A percentile compares a stretch with the other conserved stretches of the same genome.
These are phyloP conservation scores for Calonectria multiphialidica DNA, from an alignment of 2,329 filamentous ascomycete genomes.

Conservation along the genomic window DNA sequence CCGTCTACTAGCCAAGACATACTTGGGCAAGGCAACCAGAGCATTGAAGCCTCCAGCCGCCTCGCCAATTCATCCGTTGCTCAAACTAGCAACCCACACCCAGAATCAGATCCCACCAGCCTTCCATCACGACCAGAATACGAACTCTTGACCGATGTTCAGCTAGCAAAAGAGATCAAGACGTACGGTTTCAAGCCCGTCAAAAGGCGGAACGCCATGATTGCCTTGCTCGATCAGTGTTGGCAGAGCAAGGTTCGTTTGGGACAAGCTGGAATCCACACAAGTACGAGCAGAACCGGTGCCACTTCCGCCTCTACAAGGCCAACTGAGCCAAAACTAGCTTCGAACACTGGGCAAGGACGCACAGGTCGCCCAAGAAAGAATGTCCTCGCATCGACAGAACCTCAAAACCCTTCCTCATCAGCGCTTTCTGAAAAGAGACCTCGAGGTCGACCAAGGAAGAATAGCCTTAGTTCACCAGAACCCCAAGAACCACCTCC, in stretches of 20 bases:
- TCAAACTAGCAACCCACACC: not conserved
- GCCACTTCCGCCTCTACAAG: constrained; percentile 27
- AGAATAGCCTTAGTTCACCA: constrained; percentile 38
- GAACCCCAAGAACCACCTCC: constrained; percentile 50
- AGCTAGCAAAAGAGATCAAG: constrained; percentile 72
- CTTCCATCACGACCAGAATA: constrained; percentile 64
- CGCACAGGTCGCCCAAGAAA: constrained; percentile 51
- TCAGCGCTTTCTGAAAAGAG: constrained; percentile 33
- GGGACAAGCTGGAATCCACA: constrained; percentile 28
- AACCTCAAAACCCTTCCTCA: constrained; percentile 47
- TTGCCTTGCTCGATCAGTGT: constrained; percentile 76
- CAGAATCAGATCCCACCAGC: not conserved
- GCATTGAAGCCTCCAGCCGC: not conserved
- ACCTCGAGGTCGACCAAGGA: constrained; percentile 51
- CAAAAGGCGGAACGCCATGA: constrained; percentile 76
- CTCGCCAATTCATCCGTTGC: not conserved
- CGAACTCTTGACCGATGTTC: constrained; percentile 70
- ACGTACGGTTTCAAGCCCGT: constrained; percentile 80
- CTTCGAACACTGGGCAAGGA: constrained; percentile 32
- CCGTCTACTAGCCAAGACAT: constrained; percentile 32
- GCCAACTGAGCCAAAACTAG: constrained; percentile 15
- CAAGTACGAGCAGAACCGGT: constrained; percentile 34
- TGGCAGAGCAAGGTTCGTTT: constrained; percentile 70
- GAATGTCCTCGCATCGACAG: constrained; percentile 31
- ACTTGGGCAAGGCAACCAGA: not conserved